These are phyloP conservation scores for Penicillium chermesinum DNA, from an alignment of 495 filamentous ascomycete species.

Conservation along the genomic window DNA sequence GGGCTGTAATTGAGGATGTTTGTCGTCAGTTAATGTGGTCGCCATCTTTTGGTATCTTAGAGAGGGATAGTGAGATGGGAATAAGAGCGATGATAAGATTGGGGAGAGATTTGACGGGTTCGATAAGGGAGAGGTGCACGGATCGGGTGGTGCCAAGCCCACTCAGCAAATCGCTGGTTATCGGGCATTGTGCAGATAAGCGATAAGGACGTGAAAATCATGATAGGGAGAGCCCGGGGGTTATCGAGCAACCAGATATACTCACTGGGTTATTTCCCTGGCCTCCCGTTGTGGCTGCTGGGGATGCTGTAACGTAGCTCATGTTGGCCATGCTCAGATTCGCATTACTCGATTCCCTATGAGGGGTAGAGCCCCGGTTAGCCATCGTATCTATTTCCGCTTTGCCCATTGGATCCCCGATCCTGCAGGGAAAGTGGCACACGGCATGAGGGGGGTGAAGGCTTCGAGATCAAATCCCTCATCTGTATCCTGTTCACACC, in stretches of 20 bases:
- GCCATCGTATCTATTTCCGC: conserved; percentile 17
- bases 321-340: conserved; percentile 51
- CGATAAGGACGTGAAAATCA: conserved; percentile 20
- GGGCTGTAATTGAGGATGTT: conserved; percentile 68
- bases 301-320: conserved; percentile 60
- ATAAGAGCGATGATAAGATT: conserved; percentile 46
- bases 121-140: conserved; percentile 40
- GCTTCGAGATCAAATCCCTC: background rate
- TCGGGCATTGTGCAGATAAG: conserved; percentile 20
- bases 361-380: conserved; percentile 28
- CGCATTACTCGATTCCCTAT: conserved; percentile 48
- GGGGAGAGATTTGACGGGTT: conserved; percentile 42
- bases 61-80: conserved; percentile 14
- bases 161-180: conserved; percentile 29
- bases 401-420: conserved; percentile 4
- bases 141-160: conserved; percentile 38
- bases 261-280: conserved; percentile 64
- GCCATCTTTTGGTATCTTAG: conserved; percentile 45
- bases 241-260: conserved; percentile 4
- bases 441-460: background rate
- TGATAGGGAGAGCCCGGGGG: conserved; percentile 3
- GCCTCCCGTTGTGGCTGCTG: conserved; percentile 62
- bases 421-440: conserved; percentile 10
- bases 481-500: background rate
- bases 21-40: conserved; percentile 51